Base-by-base conservation (phyloP, 1,139 yeast species). In the Diutina scorzettiae region DNA sequence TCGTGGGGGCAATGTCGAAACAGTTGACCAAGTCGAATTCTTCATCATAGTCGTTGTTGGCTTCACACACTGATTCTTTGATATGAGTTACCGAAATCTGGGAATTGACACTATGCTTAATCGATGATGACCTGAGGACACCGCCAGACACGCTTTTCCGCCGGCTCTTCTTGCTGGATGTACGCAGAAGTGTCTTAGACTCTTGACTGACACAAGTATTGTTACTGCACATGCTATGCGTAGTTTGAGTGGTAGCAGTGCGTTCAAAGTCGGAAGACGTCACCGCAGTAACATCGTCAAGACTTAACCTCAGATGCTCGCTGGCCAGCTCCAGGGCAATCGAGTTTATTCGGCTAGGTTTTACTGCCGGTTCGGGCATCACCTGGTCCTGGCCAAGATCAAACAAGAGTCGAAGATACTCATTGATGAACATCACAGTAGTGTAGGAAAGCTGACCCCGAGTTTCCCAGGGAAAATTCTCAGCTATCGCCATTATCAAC, bases 11-110 rank as follows among this genome's bases (percentile, higher is more conserved):
- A 14, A 44, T 44, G n/a, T 43, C 49, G 37, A 53, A 53, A 5
- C 54, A 39, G 42, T 51, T 49, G 37, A 53, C 43, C 30, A 47
- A 43, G 19, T 44, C 48, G 40, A 42, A 52, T 2, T 48, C 43
- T 21, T 49, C 51, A 40, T 51, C 55, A 2, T 44, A 48, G 12
- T 42, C 48, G 24, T 27, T 25, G 16, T 23, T 21, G n/a, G 39
- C 17, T n/a, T 34, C 39, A 12, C 39, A 34, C 12, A 34, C 28
- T 20, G 16, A 19, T 3, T 18, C 19, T 20, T 34, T 34, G 28
- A 34, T 23, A 8, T 14, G 39, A 14, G n/a, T 11, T 1, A 17
- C 21, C n/a, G 33, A 17, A 12, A 30, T 21, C n/a, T n/a, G n/a
- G n/a, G n/a, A n/a, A n/a, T n/a, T n/a, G n/a, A n/a, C n/a, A n/a